These are phyloP conservation scores for Elasticomyces elasticus DNA, from an alignment of 495 filamentous ascomycete species.

Conservation along the genomic window DNA sequence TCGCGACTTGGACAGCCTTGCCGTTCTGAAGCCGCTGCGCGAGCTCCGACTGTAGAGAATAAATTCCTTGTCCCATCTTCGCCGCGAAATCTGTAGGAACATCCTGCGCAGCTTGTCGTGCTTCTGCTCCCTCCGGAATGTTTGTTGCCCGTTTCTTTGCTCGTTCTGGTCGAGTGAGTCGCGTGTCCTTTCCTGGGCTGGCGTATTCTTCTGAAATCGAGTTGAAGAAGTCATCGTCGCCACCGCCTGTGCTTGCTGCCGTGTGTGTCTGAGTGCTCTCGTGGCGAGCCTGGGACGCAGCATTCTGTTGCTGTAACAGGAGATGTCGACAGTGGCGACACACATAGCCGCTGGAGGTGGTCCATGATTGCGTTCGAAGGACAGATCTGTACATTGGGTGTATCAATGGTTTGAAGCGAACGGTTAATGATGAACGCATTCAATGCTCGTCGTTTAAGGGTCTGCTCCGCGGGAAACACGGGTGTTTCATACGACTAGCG, in stretches of 20 bases:
- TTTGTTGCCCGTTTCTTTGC: background rate
- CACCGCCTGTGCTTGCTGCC: background rate
- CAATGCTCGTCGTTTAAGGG: no score
- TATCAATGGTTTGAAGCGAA: background rate
- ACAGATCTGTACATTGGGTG: background rate
- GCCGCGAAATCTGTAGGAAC: background rate
- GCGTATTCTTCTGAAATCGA: background rate
- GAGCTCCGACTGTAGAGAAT: background rate
- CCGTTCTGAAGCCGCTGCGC: background rate
- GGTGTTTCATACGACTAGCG: no score
- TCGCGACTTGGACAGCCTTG: background rate
- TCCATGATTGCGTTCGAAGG: background rate
- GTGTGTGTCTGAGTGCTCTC: background rate
- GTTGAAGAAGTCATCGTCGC: background rate
- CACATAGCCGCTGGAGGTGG: background rate
- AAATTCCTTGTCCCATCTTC: background rate
- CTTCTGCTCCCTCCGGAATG: background rate
- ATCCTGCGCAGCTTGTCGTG: background rate
- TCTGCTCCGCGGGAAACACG: no score
- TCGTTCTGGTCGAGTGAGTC: background rate
- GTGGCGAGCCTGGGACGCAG: background rate
- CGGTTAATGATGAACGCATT: background rate
- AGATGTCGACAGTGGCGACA: background rate
- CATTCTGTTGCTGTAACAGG: background rate
- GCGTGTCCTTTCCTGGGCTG: background rate